Base-by-base conservation (phyloP, 768 basidiomycete genomes). In the Mycena chlorophos region DNA sequence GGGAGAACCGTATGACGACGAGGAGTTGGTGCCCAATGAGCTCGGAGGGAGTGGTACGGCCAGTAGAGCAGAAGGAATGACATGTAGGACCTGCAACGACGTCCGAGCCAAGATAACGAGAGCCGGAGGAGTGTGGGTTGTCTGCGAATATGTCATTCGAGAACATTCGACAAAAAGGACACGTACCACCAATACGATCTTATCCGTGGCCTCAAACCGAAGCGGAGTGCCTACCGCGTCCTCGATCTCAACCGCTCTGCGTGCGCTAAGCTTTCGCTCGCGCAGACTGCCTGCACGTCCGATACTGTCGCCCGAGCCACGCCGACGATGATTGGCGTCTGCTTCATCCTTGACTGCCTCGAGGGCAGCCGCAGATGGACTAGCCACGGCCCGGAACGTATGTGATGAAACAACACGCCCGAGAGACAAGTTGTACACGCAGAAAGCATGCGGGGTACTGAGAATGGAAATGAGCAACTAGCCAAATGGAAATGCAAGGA, bases 321-420 rank as follows among this genome's bases (percentile, higher is more conserved):
- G 4, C 48, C 43, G 19, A 52, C 63, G 29, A 51, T 60, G 51
- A 28, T 51, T 55, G 68, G 71, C n/a, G 40, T 42, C 43, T 2
- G 20, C 20, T 27, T 54, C 34, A 8, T 22, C 30, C 27, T 23
- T 46, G 43, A 25, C 52, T 56, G 65, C 34, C 28, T 68, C 60
- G 51, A 27, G 19, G 6, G n/a, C 29, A 51, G 63, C 71, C 65
- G 16, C 67, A 68, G 59, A 80, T 65, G n/a, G 80, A 79, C 70
- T 80, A 80, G 58, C 76, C 8, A 55, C 28, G 47, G 38, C 26
- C 25, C 28, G 2, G 39, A 39, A 34, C 14, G 34, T 14, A 26
- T 23, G 31, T 38, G 23, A 22, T 16, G 26, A 34, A 40, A 40
- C 37, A 20, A 52, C 37, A 23, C 51, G 34, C 31, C 37, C 51